Evolutionary conservation across 1,284 basidiomycete genomes (phyloP).

Genomic region (Tremellales sp.): DNA sequence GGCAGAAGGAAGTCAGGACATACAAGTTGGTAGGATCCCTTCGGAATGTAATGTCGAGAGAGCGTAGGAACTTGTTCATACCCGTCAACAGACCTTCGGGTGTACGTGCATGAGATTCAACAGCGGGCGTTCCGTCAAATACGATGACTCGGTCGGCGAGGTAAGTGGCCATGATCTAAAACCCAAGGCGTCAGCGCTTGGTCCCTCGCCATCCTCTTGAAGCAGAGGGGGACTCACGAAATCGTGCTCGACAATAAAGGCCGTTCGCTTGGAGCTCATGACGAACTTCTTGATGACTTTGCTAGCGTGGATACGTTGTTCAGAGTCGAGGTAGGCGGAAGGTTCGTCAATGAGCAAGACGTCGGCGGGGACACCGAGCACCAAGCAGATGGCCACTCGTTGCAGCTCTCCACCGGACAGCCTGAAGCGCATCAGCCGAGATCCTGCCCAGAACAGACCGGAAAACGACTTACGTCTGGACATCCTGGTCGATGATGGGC

Average conservation of each 20-base stretch:
- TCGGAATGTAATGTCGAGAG: constrained; percentile 90
- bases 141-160: constrained; percentile 96
- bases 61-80: constrained; percentile 69
- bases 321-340: constrained; percentile 72
- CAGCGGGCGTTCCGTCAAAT: constrained; percentile 79
- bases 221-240: constrained; percentile 52
- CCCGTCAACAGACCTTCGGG: constrained; percentile 48
- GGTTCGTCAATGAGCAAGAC: constrained; percentile 71
- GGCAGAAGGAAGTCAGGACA: no score
- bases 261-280: constrained; percentile 90
- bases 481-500: constrained; percentile 89
- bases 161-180: constrained; percentile 67
- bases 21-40: constrained; percentile 87
- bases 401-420: constrained; percentile 95
- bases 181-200: neutral
- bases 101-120: constrained; percentile 76
- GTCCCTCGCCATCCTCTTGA: neutral
- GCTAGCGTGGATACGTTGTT: constrained; percentile 94
- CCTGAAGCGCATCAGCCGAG: constrained; percentile 18
- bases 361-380: constrained; percentile 71
- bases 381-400: constrained; percentile 88
- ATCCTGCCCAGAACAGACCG: no score
- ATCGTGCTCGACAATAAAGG: constrained; percentile 97
- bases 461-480: constrained; percentile 61
- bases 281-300: constrained; percentile 98